Conservation (phyloP, 306 rosid species). For the Sechiopsis laciniata region DNA sequence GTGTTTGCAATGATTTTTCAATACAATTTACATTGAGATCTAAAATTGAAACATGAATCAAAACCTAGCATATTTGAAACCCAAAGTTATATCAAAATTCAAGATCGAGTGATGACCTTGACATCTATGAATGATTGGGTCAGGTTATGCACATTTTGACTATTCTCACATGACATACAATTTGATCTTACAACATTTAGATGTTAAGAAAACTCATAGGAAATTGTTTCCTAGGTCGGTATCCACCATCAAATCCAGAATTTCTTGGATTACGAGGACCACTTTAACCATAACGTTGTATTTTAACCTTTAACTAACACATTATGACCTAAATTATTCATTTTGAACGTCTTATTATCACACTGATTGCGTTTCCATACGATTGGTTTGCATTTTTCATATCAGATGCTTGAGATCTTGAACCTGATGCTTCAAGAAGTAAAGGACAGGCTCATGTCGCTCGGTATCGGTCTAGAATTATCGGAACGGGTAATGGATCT, state of each 20-base stretch:
- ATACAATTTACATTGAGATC: neutral
- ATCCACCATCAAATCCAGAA: too few relatives aligned
- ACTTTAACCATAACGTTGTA: too few relatives aligned
- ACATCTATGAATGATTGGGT: too few relatives aligned
- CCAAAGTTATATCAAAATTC: neutral
- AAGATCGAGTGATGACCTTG: too few relatives aligned
- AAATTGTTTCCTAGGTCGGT: too few relatives aligned
- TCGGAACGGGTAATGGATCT: conserved; percentile 64
- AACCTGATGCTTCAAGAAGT: conserved; percentile 61
- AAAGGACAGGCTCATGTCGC: conserved; percentile 47
- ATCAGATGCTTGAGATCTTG: conserved; percentile 66
- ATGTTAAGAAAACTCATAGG: too few relatives aligned
- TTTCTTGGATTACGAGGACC: too few relatives aligned
- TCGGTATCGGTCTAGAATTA: conserved; percentile 53
- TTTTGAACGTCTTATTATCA: neutral
- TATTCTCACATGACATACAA: too few relatives aligned
- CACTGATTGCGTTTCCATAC: neutral
- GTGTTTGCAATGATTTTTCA: neutral
- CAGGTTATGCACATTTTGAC: too few relatives aligned
- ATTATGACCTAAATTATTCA: neutral
- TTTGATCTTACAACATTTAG: too few relatives aligned
- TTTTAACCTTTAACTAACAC: neutral
- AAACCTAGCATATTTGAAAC: neutral
- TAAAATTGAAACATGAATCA: neutral
- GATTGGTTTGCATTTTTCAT: neutral